phyloP scores from a whole-genome alignment of 208 protist species.

The Crithidia brevicula region DNA sequence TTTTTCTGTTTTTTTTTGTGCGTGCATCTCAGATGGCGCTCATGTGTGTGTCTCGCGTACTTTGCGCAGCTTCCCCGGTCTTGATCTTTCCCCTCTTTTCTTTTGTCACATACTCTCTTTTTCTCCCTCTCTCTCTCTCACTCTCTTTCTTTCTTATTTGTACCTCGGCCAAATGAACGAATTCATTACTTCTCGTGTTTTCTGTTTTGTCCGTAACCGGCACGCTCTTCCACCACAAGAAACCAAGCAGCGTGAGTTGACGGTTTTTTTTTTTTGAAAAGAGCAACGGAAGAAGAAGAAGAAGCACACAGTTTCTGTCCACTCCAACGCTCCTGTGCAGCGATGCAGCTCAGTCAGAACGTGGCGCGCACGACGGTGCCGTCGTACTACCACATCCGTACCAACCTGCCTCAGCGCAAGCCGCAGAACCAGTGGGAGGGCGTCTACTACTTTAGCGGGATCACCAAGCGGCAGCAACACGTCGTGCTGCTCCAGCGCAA shows the following conservation, averaged over 20 bases:
- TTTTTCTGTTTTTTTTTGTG: too few relatives aligned
- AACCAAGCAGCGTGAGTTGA: too few relatives aligned
- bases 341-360: slow-evolving; percentile 78
- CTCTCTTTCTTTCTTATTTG: slow-evolving; percentile 3
- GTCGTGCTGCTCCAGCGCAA: slow-evolving; percentile 79
- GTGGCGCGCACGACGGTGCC: slow-evolving; percentile 86
- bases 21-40: too few relatives aligned
- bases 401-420: slow-evolving; percentile 87
- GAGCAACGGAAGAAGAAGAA: background rate
- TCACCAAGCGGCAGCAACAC: slow-evolving; percentile 80
- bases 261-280: background rate
- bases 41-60: too few relatives aligned
- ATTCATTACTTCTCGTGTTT: background rate
- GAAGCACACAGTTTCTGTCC: too few relatives aligned
- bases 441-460: slow-evolving; percentile 88
- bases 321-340: too few relatives aligned
- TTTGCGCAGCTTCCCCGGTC: background rate
- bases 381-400: slow-evolving; percentile 90
- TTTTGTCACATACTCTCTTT: background rate
- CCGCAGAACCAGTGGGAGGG: slow-evolving; percentile 89
- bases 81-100: background rate
- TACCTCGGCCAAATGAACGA: background rate
- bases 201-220: background rate
- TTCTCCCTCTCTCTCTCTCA: background rate
- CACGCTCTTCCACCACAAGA: background rate